Evolutionary conservation across 2,329 filamentous ascomycete species (phyloP).

Genomic region (Exophiala lecanii-corni): DNA sequence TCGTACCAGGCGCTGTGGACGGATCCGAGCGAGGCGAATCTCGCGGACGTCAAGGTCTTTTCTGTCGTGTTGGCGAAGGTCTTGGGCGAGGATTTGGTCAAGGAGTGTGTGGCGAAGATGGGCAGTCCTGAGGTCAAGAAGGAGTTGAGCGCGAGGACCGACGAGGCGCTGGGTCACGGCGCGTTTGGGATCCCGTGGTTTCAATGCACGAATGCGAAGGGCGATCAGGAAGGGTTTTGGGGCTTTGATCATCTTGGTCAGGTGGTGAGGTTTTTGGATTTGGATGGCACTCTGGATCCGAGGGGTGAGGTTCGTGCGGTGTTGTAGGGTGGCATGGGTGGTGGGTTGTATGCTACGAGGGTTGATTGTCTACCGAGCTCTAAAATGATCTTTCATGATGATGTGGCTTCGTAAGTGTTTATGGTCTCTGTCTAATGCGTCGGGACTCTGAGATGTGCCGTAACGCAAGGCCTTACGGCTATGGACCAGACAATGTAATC

Average conservation of each 20-base stretch:
- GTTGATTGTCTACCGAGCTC: too few species aligned
- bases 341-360: too few species aligned
- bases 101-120: slow-evolving; percentile 18
- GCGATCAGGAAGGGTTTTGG: slow-evolving; percentile 54
- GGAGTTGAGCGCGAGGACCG: slow-evolving; percentile 45
- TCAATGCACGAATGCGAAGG: slow-evolving; percentile 50
- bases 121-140: slow-evolving; percentile 35
- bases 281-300: slow-evolving; percentile 35
- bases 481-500: too few species aligned
- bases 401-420: too few species aligned
- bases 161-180: slow-evolving; percentile 48
- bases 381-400: too few species aligned
- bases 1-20: slow-evolving; percentile 52
- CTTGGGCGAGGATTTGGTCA: slow-evolving; percentile 41
- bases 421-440: too few species aligned
- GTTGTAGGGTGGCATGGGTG: slow-evolving; percentile 9
- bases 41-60: slow-evolving; percentile 36
- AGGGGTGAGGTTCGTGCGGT: slow-evolving; percentile 15
- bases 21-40: slow-evolving; percentile 33
- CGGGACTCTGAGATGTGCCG: too few species aligned
- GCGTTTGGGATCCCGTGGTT: slow-evolving; percentile 61
- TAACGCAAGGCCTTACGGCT: too few species aligned
- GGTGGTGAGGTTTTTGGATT: slow-evolving; percentile 48
- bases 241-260: slow-evolving; percentile 58
- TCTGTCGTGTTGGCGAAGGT: slow-evolving; percentile 40